Evolutionary conservation across 2,329 filamentous ascomycete genomes (phyloP).

Genomic region (Fusarium hostae): DNA sequence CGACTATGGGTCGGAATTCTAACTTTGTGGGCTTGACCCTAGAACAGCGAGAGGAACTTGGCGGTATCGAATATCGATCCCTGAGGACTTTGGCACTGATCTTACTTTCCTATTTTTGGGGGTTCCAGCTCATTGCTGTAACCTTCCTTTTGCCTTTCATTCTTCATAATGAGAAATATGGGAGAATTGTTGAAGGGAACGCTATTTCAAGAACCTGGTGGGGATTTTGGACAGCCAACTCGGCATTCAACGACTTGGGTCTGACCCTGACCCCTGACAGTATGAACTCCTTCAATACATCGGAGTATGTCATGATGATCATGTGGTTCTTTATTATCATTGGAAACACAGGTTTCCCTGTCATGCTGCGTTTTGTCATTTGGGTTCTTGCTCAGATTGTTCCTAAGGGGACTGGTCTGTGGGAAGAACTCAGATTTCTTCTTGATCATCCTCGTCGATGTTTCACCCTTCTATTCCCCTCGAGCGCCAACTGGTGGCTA

Average conservation of each 20-base stretch:
- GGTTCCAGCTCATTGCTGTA: conserved; percentile 82
- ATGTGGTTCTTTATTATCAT: conserved; percentile 91
- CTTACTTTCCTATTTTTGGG: conserved; percentile 81
- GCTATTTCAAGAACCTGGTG: conserved; percentile 83
- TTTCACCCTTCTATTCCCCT: conserved; percentile 93
- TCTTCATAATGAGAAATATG: conserved; percentile 69
- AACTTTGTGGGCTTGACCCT: conserved; percentile 89
- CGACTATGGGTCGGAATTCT: conserved; percentile 92
- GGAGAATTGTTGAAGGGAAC: conserved; percentile 68
- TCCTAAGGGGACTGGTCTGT: conserved; percentile 74
- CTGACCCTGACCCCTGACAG: conserved; percentile 93
- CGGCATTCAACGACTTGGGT: conserved; percentile 94
- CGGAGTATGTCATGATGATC: conserved; percentile 79
- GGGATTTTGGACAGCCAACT: conserved; percentile 88
- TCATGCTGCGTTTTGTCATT: conserved; percentile 93
- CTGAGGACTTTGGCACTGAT: conserved; percentile 86
- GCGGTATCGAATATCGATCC: conserved; percentile 95
- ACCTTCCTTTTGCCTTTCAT: conserved; percentile 86
- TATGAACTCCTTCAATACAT: conserved; percentile 87
- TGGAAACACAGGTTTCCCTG: conserved; percentile 94
- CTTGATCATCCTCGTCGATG: conserved; percentile 95
- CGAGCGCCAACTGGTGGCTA: conserved; percentile 93
- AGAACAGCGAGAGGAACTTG: conserved; percentile 92
- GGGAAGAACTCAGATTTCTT: conserved; percentile 90
- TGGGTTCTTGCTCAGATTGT: conserved; percentile 79